Evolutionary conservation across 805 yeast species (phyloP), one percentile per base, ranked within the genome.

Genomic region (Ogataea sp.): DNA sequence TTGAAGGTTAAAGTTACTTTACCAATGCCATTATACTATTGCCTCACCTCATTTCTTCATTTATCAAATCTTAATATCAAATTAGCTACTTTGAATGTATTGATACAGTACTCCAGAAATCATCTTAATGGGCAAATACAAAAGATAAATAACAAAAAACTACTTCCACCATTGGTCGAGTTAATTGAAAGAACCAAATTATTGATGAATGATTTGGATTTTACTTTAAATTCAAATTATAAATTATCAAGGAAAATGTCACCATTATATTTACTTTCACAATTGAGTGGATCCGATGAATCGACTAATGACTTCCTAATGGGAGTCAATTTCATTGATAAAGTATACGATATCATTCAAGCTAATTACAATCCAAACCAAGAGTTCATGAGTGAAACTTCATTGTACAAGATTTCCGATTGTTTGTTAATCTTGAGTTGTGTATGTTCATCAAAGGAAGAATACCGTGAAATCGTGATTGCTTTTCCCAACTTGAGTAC

Each of bases 371-470:
- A 47, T 3, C 38, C 49, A 3, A 47, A 49, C 4, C 46, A 49
- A 20, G 46, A 51, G 17, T 49, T 51, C 15, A 39, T 62, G 8
- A 50, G 59, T 28, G 51, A 56, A 23, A 48, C 48, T 9, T 48
- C 59, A 4, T 43, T 62, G 24, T 55, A 58, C 38, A 60, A 58
- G 30, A 48, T 62, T 11, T 48, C 62, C 9, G 67, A 61, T 43
- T 60, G 65, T 14, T 50, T 66, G 35, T 45, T 64, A 26, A 55
- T 64, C 4, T 40, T 68, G 32, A 59, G 68, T 39, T 62, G 67
- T 16, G 48, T 66, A n/a, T 59, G 65, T 2, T 50, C 68, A 0
- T 50, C 55, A 9, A 54, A 57, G 26, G 73, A 68, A 42, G 42
- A 47, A 6, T 58, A 63, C 38, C 52, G 71, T 45, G 59, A 55